phyloP scores from a whole-genome alignment of 179 eudicot genomes.

The Gypsophila paniculata region DNA sequence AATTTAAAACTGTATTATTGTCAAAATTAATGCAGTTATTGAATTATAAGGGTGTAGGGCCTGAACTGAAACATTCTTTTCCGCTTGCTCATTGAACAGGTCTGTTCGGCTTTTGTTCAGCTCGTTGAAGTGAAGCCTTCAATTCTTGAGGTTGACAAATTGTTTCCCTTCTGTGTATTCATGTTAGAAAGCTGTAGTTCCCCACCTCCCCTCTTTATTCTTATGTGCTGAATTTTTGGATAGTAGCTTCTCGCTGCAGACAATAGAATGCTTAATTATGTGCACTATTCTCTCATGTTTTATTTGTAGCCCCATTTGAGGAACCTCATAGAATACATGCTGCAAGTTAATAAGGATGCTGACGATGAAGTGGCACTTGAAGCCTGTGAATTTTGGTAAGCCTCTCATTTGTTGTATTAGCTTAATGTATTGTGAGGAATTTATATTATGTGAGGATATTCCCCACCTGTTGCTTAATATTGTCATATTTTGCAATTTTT shows the following conservation, averaged over 20 bases:
- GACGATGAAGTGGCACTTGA: constrained; percentile 98
- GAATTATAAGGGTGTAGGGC: neutral
- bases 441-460: neutral
- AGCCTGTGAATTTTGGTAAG: constrained; percentile 98
- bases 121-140: constrained; percentile 85
- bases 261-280: neutral
- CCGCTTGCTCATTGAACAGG: constrained; percentile 45
- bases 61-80: constrained; percentile 11
- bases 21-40: neutral
- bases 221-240: neutral
- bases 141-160: constrained; percentile 64
- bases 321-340: constrained; percentile 80
- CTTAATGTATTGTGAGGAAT: neutral
- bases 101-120: constrained; percentile 94
- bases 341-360: constrained; percentile 81
- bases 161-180: neutral
- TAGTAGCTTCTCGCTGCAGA: neutral
- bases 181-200: neutral
- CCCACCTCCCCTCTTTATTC: neutral
- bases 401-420: neutral
- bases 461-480: neutral
- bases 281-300: constrained; percentile 1
- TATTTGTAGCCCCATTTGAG: constrained; percentile 74
- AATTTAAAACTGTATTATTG: neutral
- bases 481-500: neutral